phyloP scores from a whole-genome alignment of 306 rosid genomes.

The Acacia melanoxylon region DNA sequence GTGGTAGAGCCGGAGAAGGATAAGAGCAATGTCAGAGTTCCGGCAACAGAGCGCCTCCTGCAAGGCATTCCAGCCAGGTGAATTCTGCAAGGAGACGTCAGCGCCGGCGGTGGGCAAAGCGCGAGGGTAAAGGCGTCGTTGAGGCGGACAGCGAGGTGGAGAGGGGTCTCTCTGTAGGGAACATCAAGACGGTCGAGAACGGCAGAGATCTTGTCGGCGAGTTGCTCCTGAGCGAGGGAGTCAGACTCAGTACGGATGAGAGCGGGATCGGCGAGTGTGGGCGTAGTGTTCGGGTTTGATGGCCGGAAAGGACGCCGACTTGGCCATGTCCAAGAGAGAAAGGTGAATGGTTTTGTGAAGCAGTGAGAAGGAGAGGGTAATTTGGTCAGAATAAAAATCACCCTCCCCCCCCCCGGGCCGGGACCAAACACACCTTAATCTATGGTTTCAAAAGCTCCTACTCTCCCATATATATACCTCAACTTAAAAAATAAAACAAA shows the following conservation, averaged over 20 bases:
- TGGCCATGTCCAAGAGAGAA: constrained; percentile 50
- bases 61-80: constrained; percentile 82
- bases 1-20: constrained; percentile 73
- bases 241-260: constrained; percentile 70
- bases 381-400: too few species aligned
- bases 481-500: too few species aligned
- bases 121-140: constrained; percentile 54
- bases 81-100: constrained; percentile 77
- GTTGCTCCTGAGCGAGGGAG: constrained; percentile 76
- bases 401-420: too few species aligned
- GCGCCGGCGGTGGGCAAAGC: constrained; percentile 75
- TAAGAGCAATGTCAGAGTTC: constrained; percentile 65
- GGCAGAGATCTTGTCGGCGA: constrained; percentile 68
- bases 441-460: too few species aligned
- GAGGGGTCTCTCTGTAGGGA: constrained; percentile 77
- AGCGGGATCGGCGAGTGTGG: constrained; percentile 68
- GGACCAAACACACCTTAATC: too few species aligned
- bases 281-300: constrained; percentile 62
- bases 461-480: too few species aligned
- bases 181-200: constrained; percentile 90
- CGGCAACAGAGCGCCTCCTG: constrained; percentile 91
- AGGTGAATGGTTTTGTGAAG: neutral
- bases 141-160: constrained; percentile 82
- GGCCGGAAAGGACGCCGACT: constrained; percentile 43
- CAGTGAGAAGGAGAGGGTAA: neutral